Evolutionary conservation across 345 rosid species (phyloP), one percentile per base, ranked within the genome.

Genomic region (Brassica carinata): DNA sequence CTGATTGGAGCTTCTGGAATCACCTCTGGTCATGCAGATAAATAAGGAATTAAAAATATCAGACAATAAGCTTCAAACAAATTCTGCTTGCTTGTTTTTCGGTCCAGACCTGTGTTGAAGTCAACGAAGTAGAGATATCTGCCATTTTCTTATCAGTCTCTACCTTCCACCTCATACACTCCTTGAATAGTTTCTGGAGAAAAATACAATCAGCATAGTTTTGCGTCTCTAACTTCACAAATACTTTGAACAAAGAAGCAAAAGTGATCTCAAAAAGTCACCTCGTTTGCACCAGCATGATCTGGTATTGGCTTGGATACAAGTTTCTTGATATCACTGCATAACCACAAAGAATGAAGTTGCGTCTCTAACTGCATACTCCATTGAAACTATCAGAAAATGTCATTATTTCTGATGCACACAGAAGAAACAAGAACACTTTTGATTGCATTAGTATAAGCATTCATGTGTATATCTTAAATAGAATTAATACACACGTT

Each of bases 91-190:
- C 59, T 75, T 65, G 31, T 38, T 51, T 5, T 17, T 26, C 26
- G 68, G 68, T 79, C 62, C 67, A 19, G 18, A 91, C 98, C 98
- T 91, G 95, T 85, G 90, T 78, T 65, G 86, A 85, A 64, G 86
- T 78, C 88, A 95, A 82, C 8, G 97, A 90, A 68, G 79, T 87
- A 53, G 98, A 85, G 83, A 91, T 84, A 83, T 88, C 92, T 73
- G 72, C 68, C 53, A 93, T 66, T 72, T 81, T 79, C 80, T 87
- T 86, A 77, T 93, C 92, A 18, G 89, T 87, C 85, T 86, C 84
- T 15, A 78, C 84, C 84, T 86, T 90, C 96, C 90, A 92, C 81
- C 18, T 67, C 71, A 23, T 67, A 10, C 87, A 33, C 57, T 94
- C 95, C 80, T 85, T 88, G 69, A 65, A 78, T 73, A 86, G 76